Conservation (phyloP, 2,329 filamentous ascomycete genomes). For the Lachnellula subtilissima region DNA sequence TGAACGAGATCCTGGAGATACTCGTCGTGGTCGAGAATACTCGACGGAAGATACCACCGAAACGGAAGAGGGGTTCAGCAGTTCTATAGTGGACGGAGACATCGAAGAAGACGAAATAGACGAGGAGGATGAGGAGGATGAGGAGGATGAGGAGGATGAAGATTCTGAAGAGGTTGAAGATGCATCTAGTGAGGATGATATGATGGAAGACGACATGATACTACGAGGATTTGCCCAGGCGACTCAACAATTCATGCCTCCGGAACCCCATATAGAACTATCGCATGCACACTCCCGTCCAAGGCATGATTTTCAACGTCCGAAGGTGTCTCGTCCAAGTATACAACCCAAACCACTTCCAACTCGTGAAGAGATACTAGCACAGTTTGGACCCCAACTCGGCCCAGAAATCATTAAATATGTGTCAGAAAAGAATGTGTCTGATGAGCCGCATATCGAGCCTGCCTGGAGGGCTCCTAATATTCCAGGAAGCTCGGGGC, state of each 20-base stretch:
- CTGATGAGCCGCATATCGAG: constrained; percentile 22
- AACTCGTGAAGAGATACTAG: constrained; percentile 25
- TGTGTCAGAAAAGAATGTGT: constrained; percentile 20
- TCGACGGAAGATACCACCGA: constrained; percentile 18
- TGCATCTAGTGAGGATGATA: constrained; percentile 23
- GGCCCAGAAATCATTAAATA: constrained; percentile 27
- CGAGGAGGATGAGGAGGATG: constrained; percentile 27
- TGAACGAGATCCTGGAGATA: constrained; percentile 46
- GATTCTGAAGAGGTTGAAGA: constrained; percentile 21
- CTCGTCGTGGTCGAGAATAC: constrained; percentile 10
- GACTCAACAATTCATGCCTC: constrained; percentile 16
- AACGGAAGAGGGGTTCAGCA: constrained; percentile 10
- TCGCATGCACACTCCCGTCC: neutral
- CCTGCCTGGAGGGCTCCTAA: constrained; percentile 25
- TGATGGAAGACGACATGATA: constrained; percentile 31
- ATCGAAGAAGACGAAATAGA: constrained; percentile 23
- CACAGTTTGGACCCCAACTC: constrained; percentile 28
- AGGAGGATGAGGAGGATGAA: constrained; percentile 26
- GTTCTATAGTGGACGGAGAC: constrained; percentile 11
- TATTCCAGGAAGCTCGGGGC: neutral
- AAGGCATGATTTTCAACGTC: neutral
- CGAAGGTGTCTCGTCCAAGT: neutral
- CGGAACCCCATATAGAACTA: constrained; percentile 7
- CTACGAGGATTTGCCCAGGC: constrained; percentile 27
- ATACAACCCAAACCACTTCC: constrained; percentile 13